phyloP scores from a whole-genome alignment of 73 alveolate species.

The Paramecium octaurelia region DNA sequence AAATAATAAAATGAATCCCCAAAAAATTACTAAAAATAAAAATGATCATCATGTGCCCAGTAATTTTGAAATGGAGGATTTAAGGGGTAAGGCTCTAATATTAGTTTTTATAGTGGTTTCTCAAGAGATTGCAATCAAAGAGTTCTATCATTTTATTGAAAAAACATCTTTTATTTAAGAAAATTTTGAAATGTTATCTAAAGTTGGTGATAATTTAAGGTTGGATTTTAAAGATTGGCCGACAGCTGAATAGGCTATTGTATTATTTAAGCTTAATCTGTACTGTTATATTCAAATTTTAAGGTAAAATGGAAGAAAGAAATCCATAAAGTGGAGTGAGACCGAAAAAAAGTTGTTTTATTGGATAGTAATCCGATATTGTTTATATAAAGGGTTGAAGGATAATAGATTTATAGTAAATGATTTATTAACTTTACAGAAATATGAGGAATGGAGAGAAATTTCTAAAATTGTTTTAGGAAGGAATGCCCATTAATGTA shows the following conservation, averaged over 20 bases:
- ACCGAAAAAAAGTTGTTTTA: slow-evolving; percentile 16
- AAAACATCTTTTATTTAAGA: not conserved
- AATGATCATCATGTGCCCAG: not conserved
- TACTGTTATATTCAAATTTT: not conserved
- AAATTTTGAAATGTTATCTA: not conserved
- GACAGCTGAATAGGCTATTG: not conserved
- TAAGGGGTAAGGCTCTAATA: not conserved
- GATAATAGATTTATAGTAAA: not conserved
- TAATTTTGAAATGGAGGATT: slow-evolving; percentile 44
- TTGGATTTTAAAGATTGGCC: slow-evolving; percentile 25
- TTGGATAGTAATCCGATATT: slow-evolving; percentile 49
- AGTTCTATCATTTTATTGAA: not conserved
- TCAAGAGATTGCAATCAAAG: not conserved
- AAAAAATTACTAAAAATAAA: not conserved
- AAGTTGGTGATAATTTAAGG: not conserved
- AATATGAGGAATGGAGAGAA: slow-evolving; percentile 35
- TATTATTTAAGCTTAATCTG: not conserved
- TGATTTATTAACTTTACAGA: not conserved
- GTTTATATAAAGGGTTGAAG: not conserved
- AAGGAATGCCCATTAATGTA: slow-evolving; percentile 37
- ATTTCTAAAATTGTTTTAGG: slow-evolving; percentile 10
- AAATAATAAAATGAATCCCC: not conserved
- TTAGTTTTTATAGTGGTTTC: not conserved
- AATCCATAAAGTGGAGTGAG: slow-evolving; percentile 32
- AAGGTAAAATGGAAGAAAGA: not conserved